These are phyloP conservation scores for Solanum bulbocastanum DNA, from an alignment of 257 asterid species.

Conservation along the genomic window DNA sequence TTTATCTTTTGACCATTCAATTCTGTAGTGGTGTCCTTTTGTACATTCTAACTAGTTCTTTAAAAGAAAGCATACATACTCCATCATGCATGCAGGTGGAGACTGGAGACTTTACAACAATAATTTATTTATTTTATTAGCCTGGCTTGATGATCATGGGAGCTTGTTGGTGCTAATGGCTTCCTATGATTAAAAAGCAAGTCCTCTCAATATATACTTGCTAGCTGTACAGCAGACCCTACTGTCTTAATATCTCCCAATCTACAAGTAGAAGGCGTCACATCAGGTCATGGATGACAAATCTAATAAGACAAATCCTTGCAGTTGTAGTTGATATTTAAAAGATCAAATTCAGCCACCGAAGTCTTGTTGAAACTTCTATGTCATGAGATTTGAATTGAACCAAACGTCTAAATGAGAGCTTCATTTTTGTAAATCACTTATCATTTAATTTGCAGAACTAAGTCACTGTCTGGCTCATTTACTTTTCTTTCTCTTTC, in stretches of 20 bases:
- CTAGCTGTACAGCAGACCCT: not conserved
- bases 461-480: not conserved
- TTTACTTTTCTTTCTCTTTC: not conserved
- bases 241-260: not conserved
- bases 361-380: not conserved
- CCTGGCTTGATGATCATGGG: not conserved
- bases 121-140: not conserved
- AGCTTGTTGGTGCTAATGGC: not conserved
- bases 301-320: not conserved
- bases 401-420: not conserved
- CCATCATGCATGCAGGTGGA: not conserved
- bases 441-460: not conserved
- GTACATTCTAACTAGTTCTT: not conserved
- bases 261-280: not conserved
- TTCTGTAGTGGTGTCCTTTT: not conserved
- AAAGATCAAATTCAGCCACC: not conserved
- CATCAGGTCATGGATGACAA: not conserved
- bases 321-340: not conserved
- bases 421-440: not conserved
- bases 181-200: not conserved
- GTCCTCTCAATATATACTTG: not conserved
- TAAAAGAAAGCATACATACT: not conserved
- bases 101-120: not conserved
- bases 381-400: not conserved
- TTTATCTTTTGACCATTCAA: constrained; percentile 11